These are phyloP conservation scores for Discostella pseudostelligera DNA, from an alignment of 108 stramenopile species.

Conservation along the genomic window DNA sequence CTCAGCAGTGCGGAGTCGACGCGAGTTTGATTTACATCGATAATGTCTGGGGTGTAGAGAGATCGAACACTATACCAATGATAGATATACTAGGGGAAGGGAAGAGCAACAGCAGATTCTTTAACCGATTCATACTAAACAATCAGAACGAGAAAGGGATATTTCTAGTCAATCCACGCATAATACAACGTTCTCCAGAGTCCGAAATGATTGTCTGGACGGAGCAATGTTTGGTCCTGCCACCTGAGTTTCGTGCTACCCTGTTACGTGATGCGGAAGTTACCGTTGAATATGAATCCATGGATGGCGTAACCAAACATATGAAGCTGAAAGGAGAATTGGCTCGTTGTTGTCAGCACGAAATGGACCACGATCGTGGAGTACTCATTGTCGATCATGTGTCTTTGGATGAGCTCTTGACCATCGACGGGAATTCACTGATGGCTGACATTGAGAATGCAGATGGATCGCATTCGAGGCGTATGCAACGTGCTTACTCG, in stretches of 20 bases:
- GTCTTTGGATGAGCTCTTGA: slow-evolving; percentile 56
- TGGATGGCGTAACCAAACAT: slow-evolving; percentile 28
- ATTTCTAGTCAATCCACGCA: slow-evolving; percentile 72
- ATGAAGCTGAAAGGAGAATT: slow-evolving; percentile 52
- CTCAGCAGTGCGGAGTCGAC: slow-evolving; percentile 86
- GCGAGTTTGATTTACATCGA: slow-evolving; percentile 67
- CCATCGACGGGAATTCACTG: slow-evolving; percentile 63
- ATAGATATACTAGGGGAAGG: slow-evolving; percentile 11
- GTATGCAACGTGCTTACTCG: slow-evolving; percentile 40
- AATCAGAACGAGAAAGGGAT: slow-evolving; percentile 25
- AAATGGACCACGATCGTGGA: slow-evolving; percentile 86
- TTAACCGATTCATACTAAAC: background rate
- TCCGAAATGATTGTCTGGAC: slow-evolving; percentile 72
- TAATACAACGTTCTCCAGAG: slow-evolving; percentile 69
- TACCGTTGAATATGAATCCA: slow-evolving; percentile 57
- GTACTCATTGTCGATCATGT: slow-evolving; percentile 84
- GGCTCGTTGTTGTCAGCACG: slow-evolving; percentile 75
- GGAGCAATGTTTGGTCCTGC: slow-evolving; percentile 81
- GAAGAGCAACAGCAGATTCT: background rate
- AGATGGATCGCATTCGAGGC: slow-evolving; percentile 36
- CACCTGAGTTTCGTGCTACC: slow-evolving; percentile 71
- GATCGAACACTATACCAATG: slow-evolving; percentile 13
- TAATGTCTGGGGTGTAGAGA: slow-evolving; percentile 5
- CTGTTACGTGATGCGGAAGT: slow-evolving; percentile 72
- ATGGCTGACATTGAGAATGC: slow-evolving; percentile 66